Percentiles rank a stretch among this genome's conserved stretches.
Conservation (phyloP, 1,284 basidiomycete species). For the Cryptococcus amylolentus region DNA sequence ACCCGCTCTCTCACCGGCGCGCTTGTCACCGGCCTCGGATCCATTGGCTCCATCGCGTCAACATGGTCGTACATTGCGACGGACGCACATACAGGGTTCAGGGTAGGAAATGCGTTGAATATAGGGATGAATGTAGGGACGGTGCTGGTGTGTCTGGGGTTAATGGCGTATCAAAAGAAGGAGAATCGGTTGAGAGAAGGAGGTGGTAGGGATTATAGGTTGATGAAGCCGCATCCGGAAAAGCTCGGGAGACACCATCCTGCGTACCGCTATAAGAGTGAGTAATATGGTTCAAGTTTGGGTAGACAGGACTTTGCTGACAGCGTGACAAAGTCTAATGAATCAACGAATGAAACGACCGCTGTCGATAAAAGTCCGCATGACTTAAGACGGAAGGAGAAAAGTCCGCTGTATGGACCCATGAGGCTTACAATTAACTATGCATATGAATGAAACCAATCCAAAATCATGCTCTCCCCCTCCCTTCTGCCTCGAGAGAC, state of each 20-base stretch:
- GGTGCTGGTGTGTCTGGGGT: conserved; percentile 11
- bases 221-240: conserved; percentile 11
- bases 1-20: conserved; percentile 14
- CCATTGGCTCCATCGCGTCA: conserved; percentile 10
- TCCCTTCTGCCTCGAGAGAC: no score
- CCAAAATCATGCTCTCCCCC: no score
- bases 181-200: conserved; percentile 16
- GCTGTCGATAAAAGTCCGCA: no score
- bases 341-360: no score
- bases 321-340: no score
- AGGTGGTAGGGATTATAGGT: conserved; percentile 23
- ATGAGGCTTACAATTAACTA: no score
- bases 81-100: conserved; percentile 19
- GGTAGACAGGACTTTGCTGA: no score
- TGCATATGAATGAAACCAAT: no score
- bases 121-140: conserved; percentile 15
- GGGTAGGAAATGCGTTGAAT: conserved; percentile 26
- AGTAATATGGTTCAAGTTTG: not conserved
- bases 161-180: conserved; percentile 14
- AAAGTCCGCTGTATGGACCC: no score
- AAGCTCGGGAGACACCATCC: conserved; percentile 13
- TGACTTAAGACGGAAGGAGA: no score
- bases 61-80: conserved; percentile 29
- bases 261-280: conserved; percentile 12
- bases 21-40: conserved; percentile 12